These are phyloP conservation scores for Rhododendron williamsianum DNA, from an alignment of 148 eudicot species.

Conservation along the genomic window DNA sequence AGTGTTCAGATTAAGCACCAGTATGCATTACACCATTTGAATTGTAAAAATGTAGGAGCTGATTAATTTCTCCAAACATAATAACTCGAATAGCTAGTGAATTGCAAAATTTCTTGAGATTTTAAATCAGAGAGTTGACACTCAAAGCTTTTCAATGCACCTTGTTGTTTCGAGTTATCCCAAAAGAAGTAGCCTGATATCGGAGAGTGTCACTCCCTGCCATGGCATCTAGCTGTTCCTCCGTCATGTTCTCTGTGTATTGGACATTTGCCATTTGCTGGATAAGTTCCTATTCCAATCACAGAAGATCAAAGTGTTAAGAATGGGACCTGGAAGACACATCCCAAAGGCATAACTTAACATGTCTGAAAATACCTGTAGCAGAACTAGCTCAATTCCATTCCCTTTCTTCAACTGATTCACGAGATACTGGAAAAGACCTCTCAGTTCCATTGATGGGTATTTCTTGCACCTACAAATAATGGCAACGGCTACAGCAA, in stretches of 20 bases:
- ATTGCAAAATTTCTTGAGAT: neutral
- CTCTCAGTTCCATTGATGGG: constrained; percentile 98
- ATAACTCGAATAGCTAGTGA: neutral
- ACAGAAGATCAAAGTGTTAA: neutral
- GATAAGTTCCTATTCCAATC: constrained; percentile 66
- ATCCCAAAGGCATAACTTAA: neutral
- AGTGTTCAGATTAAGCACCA: neutral
- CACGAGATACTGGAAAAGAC: constrained; percentile 34
- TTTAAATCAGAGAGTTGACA: neutral
- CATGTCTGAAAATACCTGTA: constrained; percentile 53
- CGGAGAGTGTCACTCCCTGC: constrained; percentile 96
- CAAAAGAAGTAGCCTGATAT: constrained; percentile 91
- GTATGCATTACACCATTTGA: neutral
- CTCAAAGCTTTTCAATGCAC: constrained; percentile 21
- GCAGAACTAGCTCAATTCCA: constrained; percentile 24
- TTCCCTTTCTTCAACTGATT: too few relatives aligned
- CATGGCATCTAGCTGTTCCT: constrained; percentile 96
- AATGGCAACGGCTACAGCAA: constrained; percentile 9
- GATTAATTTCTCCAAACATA: constrained; percentile 3
- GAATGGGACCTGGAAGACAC: neutral
- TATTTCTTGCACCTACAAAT: constrained; percentile 86
- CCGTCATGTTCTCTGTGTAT: constrained; percentile 96
- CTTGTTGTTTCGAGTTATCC: constrained; percentile 86
- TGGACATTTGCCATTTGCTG: constrained; percentile 99
- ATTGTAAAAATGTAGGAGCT: neutral